Percentiles rank a stretch among this genome's conserved stretches.
Conservation (phyloP, 495 filamentous ascomycete genomes). For the Apiosordaria backusii region DNA sequence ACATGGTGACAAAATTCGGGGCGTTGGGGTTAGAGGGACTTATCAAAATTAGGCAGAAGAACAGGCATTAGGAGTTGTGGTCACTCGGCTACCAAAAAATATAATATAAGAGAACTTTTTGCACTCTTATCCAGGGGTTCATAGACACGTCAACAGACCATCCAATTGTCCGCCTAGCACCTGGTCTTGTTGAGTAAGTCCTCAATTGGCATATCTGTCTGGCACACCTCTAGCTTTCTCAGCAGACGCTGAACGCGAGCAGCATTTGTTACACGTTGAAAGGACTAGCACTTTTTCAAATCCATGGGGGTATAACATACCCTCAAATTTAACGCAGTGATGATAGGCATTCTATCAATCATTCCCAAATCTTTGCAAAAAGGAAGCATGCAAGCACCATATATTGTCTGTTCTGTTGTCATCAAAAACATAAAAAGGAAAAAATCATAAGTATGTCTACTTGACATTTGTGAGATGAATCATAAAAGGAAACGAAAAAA, state of each 20-base stretch:
- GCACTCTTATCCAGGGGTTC: too few relatives aligned
- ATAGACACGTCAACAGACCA: too few relatives aligned
- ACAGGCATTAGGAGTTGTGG: neutral
- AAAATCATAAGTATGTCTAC: neutral
- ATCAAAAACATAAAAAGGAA: neutral
- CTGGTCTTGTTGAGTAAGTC: too few relatives aligned
- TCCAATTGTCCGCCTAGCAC: too few relatives aligned
- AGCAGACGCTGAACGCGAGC: neutral
- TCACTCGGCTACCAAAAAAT: neutral
- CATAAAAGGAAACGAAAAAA: neutral
- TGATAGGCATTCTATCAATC: too few relatives aligned
- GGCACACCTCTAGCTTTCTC: neutral
- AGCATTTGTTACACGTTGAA: neutral
- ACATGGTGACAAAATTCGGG: neutral
- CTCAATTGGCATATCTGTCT: too few relatives aligned
- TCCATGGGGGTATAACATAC: neutral
- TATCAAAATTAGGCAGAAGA: neutral
- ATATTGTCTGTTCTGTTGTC: neutral
- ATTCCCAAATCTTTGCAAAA: too few relatives aligned
- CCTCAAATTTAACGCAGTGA: too few relatives aligned
- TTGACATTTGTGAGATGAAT: neutral
- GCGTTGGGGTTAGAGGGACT: neutral
- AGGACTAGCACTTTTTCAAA: neutral
- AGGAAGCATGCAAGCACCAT: neutral
- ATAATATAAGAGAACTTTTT: neutral